phyloP scores from a whole-genome alignment of 495 filamentous ascomycete species.

The Chaetomium cochliodes region DNA sequence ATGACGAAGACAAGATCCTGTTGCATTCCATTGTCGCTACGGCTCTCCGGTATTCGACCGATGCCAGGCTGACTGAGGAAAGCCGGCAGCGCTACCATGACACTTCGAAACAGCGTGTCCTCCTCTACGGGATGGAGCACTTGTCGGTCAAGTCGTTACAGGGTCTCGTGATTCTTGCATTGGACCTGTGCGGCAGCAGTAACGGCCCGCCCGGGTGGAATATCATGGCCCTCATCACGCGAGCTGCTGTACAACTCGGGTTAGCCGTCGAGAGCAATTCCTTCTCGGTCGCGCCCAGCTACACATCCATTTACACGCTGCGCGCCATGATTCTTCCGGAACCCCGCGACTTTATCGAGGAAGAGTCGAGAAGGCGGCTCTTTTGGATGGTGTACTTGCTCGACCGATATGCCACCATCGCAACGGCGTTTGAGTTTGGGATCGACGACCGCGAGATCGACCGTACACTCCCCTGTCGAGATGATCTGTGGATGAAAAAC shows the following conservation, averaged over 20 bases:
- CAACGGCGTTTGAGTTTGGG: constrained; percentile 87
- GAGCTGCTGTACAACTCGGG: constrained; percentile 81
- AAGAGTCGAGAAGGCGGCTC: constrained; percentile 74
- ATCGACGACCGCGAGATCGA: constrained; percentile 86
- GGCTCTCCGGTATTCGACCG: constrained; percentile 75
- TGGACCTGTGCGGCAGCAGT: constrained; percentile 74
- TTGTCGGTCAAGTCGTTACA: constrained; percentile 84
- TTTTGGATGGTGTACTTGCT: constrained; percentile 94
- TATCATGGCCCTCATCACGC: constrained; percentile 78
- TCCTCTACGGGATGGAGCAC: constrained; percentile 81
- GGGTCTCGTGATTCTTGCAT: constrained; percentile 76
- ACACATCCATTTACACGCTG: constrained; percentile 79
- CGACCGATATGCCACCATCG: constrained; percentile 83
- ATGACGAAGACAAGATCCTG: constrained; percentile 77
- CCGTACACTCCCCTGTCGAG: constrained; percentile 77
- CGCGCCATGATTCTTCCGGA: constrained; percentile 79
- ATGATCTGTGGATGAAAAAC: constrained; percentile 81
- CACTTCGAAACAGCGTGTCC: constrained; percentile 77
- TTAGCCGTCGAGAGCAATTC: constrained; percentile 77
- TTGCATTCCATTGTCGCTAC: constrained; percentile 86
- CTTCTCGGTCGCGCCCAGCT: constrained; percentile 67
- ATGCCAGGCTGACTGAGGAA: constrained; percentile 66
- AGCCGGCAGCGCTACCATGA: constrained; percentile 71
- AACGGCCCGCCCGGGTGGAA: constrained; percentile 90
- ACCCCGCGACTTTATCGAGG: constrained; percentile 80